phyloP scores from a whole-genome alignment of 495 filamentous ascomycete genomes.

The Bacidia gigantensis region DNA sequence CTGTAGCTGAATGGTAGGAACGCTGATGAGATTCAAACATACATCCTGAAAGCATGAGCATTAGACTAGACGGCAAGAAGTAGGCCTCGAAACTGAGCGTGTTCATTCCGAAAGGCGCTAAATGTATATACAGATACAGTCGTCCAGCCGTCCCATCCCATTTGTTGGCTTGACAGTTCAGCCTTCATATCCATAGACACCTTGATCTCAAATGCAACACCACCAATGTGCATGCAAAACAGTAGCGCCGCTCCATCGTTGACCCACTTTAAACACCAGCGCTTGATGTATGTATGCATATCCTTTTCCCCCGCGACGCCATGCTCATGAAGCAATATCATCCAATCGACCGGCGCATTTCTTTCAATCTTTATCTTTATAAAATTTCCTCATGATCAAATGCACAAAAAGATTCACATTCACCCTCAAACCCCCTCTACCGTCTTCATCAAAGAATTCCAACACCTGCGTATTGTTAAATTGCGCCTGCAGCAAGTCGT shows the following conservation, averaged over 20 bases:
- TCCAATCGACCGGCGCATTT: not conserved
- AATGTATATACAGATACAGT: not conserved
- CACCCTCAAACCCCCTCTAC: conserved; percentile 68
- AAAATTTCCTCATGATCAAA: conserved; percentile 96
- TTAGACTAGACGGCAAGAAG: no score
- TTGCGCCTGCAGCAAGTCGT: conserved; percentile 90
- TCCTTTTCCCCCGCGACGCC: not conserved
- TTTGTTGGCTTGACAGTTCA: not conserved
- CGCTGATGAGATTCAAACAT: no score
- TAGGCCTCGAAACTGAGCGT: not conserved
- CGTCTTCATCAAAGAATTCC: conserved; percentile 76
- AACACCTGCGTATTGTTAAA: conserved; percentile 93
- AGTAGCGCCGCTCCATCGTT: not conserved
- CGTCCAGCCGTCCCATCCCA: not conserved
- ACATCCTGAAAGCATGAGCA: no score
- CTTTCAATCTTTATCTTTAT: conserved; percentile 40
- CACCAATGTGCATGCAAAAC: not conserved
- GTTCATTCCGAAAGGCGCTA: not conserved
- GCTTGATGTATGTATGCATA: not conserved
- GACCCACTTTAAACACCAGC: not conserved
- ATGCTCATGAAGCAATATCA: no score
- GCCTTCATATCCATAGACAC: not conserved
- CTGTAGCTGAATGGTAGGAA: no score
- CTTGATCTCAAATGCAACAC: not conserved
- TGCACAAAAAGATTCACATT: conserved; percentile 95